A percentile compares a stretch with the other conserved stretches of the same genome.
Conservation (phyloP, 352 stramenopile genomes). For the Globisporangium solare region DNA sequence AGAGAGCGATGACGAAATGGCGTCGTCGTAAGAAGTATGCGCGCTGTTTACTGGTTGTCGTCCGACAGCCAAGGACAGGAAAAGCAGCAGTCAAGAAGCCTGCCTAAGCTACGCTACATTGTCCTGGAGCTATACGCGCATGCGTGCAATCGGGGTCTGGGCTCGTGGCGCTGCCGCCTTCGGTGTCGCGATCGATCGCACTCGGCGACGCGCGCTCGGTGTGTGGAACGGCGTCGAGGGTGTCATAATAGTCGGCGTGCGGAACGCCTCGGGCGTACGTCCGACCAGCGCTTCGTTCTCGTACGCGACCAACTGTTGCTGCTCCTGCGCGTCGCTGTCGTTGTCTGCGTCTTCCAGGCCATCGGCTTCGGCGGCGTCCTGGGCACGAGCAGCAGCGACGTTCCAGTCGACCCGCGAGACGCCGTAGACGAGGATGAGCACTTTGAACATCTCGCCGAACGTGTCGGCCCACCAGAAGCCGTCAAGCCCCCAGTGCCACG, state of each 20-base stretch:
- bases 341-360: slow-evolving; percentile 7
- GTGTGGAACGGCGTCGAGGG: slow-evolving; percentile 34
- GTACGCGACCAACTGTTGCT: slow-evolving; percentile 35
- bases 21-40: too few species aligned
- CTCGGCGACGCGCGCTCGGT: slow-evolving; percentile 25
- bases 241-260: slow-evolving; percentile 24
- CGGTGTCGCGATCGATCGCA: slow-evolving; percentile 14
- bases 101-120: too few species aligned
- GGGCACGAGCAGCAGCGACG: slow-evolving; percentile 26
- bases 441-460: slow-evolving; percentile 42
- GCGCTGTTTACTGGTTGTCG: too few species aligned
- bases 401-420: slow-evolving; percentile 44
- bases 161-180: not conserved
- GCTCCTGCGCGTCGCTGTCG: slow-evolving; percentile 19
- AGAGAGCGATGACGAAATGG: too few species aligned
- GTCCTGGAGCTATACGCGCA: slow-evolving; percentile 1
- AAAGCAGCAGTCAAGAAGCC: too few species aligned
- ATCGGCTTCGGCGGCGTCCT: slow-evolving; percentile 29
- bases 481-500: slow-evolving; percentile 34
- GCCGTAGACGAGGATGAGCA: slow-evolving; percentile 37
- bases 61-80: too few species aligned
- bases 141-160: slow-evolving; percentile 10
- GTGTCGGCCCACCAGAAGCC: slow-evolving; percentile 51
- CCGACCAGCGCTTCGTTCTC: slow-evolving; percentile 39
- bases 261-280: slow-evolving; percentile 32